These are phyloP conservation scores for Aspergillus awamori DNA, from an alignment of 2,329 filamentous ascomycete genomes.

Conservation along the genomic window DNA sequence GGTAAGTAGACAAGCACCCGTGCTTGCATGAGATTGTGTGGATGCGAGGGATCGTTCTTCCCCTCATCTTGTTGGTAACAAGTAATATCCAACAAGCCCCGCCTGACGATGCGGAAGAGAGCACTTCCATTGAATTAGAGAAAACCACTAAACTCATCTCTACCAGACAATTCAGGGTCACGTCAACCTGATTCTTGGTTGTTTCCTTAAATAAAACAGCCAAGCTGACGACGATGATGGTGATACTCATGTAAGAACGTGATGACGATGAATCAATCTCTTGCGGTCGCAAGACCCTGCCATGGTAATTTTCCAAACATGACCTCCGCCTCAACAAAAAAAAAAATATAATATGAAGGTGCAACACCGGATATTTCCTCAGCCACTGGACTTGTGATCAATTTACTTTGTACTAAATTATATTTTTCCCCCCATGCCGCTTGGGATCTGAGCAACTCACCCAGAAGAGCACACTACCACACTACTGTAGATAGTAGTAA, in stretches of 20 bases:
- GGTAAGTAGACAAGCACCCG: not conserved
- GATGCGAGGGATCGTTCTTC: not conserved
- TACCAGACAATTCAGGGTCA: not conserved
- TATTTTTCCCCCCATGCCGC: too few species aligned
- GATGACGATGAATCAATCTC: too few species aligned
- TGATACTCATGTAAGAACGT: too few species aligned
- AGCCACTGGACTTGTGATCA: not conserved
- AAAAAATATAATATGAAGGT: too few species aligned
- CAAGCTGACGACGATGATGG: too few species aligned
- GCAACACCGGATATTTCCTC: not conserved
- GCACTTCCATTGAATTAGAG: not conserved
- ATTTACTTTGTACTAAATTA: too few species aligned
- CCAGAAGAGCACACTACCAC: too few species aligned
- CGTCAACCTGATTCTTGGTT: not conserved
- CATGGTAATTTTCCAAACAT: not conserved
- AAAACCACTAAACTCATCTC: not conserved
- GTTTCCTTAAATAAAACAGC: not conserved
- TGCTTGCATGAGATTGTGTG: not conserved
- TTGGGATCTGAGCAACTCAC: too few species aligned
- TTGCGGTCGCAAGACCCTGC: not conserved
- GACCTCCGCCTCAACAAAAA: too few species aligned
- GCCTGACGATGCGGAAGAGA: not conserved
- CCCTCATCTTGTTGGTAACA: not conserved
- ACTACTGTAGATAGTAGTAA: not conserved
- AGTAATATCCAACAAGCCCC: constrained; percentile 4